phyloP scores from a whole-genome alignment of 441 rosid genomes.

The Geranium incanum region DNA sequence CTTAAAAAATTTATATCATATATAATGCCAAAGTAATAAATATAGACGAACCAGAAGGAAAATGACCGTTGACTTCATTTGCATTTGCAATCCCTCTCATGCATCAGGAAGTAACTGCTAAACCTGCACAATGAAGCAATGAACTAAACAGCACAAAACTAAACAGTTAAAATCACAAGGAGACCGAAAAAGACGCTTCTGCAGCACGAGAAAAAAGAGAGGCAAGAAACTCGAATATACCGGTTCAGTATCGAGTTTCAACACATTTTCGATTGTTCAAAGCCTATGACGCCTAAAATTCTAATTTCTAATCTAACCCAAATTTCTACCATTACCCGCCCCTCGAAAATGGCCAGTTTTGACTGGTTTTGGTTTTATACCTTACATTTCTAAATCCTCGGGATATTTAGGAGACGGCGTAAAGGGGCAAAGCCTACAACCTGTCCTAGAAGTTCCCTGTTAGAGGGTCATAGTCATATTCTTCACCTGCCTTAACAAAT shows the following conservation, averaged over 20 bases:
- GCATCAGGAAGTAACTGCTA: neutral
- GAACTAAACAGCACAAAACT: neutral
- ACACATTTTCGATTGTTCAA: slow-evolving; percentile 1
- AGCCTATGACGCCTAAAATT: neutral
- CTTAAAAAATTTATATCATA: neutral
- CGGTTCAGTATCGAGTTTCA: neutral
- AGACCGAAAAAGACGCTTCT: neutral
- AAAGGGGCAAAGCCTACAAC: slow-evolving; percentile 6
- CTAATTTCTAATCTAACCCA: neutral
- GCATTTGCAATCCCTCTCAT: slow-evolving; percentile 1
- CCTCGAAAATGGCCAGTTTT: neutral
- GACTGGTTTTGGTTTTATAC: neutral
- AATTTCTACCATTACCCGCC: neutral
- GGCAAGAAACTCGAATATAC: too few relatives aligned
- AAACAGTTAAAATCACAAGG: neutral
- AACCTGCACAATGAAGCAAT: slow-evolving; percentile 3
- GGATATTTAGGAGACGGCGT: neutral
- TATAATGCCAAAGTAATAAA: neutral
- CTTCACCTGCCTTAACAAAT: neutral
- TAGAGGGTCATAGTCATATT: slow-evolving; percentile 10
- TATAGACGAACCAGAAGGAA: neutral
- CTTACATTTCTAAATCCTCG: neutral
- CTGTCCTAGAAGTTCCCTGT: slow-evolving; percentile 4
- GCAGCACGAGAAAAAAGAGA: too few relatives aligned
- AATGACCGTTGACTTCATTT: neutral